Percentiles rank a stretch among this genome's conserved stretches.
Evolutionary conservation across 352 stramenopile species (phyloP).

Genomic region (Albugo laibachii): DNA sequence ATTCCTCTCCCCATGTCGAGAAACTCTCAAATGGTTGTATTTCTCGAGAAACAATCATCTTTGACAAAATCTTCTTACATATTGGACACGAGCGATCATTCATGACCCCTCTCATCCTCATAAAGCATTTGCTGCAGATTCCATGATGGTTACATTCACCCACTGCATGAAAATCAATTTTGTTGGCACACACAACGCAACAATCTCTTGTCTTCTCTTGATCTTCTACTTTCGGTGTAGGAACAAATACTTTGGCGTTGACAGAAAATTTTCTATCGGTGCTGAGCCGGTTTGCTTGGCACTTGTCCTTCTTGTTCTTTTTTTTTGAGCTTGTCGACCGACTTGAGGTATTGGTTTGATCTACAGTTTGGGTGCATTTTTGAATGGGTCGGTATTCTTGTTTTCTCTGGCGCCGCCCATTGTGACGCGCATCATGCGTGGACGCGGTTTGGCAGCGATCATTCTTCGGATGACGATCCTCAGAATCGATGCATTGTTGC

Average conservation of each 20-base stretch:
- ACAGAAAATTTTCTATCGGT: background rate
- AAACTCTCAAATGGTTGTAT: constrained; percentile 39
- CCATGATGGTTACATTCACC: constrained; percentile 59
- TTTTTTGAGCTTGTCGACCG: background rate
- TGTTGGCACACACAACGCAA: constrained; percentile 49
- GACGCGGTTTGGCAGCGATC: background rate
- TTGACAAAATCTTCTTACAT: constrained; percentile 48
- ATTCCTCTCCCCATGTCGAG: constrained; percentile 50
- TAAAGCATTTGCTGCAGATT: constrained; percentile 66
- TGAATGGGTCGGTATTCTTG: constrained; percentile 1
- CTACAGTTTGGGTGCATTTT: background rate
- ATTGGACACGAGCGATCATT: constrained; percentile 61
- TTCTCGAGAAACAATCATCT: constrained; percentile 35
- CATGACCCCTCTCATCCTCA: constrained; percentile 64
- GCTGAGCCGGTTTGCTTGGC: background rate
- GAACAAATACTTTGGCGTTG: too few species aligned
- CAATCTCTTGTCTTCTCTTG: constrained; percentile 15
- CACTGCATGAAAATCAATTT: constrained; percentile 45
- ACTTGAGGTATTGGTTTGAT: background rate
- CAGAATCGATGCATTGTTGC: too few species aligned
- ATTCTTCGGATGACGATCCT: background rate
- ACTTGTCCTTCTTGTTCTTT: background rate
- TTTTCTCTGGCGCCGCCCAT: background rate
- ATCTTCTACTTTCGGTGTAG: background rate
- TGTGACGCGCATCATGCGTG: background rate